phyloP scores from a whole-genome alignment of 257 asterid genomes.

The Fraxinus pennsylvanica region DNA sequence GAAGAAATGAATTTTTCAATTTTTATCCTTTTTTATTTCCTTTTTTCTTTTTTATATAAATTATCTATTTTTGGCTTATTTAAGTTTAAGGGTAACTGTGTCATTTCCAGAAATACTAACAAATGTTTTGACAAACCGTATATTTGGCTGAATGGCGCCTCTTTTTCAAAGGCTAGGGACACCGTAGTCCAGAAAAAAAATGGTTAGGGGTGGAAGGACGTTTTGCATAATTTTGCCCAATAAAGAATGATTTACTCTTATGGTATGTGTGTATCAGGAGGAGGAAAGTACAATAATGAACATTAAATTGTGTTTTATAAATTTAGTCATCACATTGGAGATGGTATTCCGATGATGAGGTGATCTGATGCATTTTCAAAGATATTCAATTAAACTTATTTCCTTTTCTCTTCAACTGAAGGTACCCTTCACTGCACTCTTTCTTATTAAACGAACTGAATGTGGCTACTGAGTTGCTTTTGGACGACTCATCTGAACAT shows the following conservation, averaged over 20 bases:
- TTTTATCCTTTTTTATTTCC: too few relatives aligned
- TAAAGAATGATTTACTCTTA: background rate
- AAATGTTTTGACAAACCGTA: too few relatives aligned
- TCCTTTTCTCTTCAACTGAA: conserved; percentile 28
- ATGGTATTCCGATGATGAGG: conserved; percentile 3
- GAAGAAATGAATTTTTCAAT: too few relatives aligned
- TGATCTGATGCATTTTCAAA: background rate
- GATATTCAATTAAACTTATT: conserved; percentile 3
- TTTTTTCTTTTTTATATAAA: too few relatives aligned
- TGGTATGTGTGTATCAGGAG: conserved; percentile 14
- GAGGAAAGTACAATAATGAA: conserved; percentile 19
- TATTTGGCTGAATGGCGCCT: too few relatives aligned
- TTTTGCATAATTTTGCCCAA: too few relatives aligned
- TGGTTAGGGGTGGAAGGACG: too few relatives aligned
- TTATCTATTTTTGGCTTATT: too few relatives aligned
- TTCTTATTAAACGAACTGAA: conserved; percentile 75
- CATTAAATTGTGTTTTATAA: background rate
- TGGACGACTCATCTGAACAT: conserved; percentile 52
- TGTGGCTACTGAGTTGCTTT: conserved; percentile 74
- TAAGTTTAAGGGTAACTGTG: too few relatives aligned
- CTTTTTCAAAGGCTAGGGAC: too few relatives aligned
- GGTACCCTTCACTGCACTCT: conserved; percentile 89
- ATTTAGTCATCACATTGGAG: background rate
- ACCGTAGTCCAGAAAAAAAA: too few relatives aligned
- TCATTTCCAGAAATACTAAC: too few relatives aligned